Evolutionary conservation across 2,329 filamentous ascomycete species (phyloP).

Genomic region (Aureobasidium sp.): DNA sequence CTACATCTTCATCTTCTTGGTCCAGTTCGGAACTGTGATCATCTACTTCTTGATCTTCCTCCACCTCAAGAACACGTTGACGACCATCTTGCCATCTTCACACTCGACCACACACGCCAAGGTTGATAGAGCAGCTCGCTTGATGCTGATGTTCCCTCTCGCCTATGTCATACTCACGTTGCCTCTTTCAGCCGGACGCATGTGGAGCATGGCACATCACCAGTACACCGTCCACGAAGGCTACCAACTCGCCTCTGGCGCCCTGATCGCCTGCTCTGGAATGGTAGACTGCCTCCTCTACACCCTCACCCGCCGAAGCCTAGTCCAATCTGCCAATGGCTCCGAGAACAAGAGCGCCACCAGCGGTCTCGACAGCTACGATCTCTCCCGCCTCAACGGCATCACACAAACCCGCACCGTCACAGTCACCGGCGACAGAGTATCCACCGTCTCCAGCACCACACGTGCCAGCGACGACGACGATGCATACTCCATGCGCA

Average conservation of each 20-base stretch:
- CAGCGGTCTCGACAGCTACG: slow-evolving; percentile 4
- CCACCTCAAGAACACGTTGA: slow-evolving; percentile 21
- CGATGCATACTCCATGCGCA: slow-evolving; percentile 3
- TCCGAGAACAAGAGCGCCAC: neutral
- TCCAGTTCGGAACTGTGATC: slow-evolving; percentile 46
- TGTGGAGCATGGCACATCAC: slow-evolving; percentile 54
- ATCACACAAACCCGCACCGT: slow-evolving; percentile 26
- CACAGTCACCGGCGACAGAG: slow-evolving; percentile 18
- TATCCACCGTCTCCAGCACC: neutral
- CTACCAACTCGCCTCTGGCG: slow-evolving; percentile 46
- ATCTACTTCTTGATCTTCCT: slow-evolving; percentile 38
- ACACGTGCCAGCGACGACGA: neutral
- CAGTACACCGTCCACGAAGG: slow-evolving; percentile 28
- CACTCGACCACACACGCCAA: slow-evolving; percentile 17
- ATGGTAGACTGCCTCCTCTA: slow-evolving; percentile 54
- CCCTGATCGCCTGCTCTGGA: slow-evolving; percentile 52
- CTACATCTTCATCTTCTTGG: slow-evolving; percentile 58
- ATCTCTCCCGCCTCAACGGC: slow-evolving; percentile 17
- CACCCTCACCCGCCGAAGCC: slow-evolving; percentile 49
- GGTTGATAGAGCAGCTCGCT: slow-evolving; percentile 41
- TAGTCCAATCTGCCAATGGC: slow-evolving; percentile 34
- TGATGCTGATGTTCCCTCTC: slow-evolving; percentile 60
- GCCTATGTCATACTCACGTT: slow-evolving; percentile 65
- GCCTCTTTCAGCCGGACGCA: slow-evolving; percentile 57
- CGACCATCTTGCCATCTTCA: slow-evolving; percentile 13